These are phyloP conservation scores for Pleurotus eryngii DNA, from an alignment of 768 basidiomycete species.

Conservation along the genomic window DNA sequence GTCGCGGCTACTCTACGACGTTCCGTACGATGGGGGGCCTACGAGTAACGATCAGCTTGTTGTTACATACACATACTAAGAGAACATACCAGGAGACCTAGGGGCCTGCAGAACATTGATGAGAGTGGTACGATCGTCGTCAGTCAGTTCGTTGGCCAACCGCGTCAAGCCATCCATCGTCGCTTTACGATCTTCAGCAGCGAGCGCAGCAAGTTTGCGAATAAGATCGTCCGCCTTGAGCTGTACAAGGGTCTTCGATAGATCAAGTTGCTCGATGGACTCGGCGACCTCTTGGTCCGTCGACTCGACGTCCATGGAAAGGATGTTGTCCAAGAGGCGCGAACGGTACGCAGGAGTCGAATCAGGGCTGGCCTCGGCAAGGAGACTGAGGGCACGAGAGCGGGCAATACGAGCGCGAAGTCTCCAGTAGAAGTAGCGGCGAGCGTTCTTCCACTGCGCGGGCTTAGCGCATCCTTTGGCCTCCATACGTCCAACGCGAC, in stretches of 20 bases:
- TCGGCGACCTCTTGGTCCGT: conserved; percentile 58
- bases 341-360: conserved; percentile 65
- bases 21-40: conserved; percentile 40
- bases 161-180: conserved; percentile 71
- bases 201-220: conserved; percentile 60
- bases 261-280: conserved; percentile 68
- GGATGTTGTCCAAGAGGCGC: conserved; percentile 59
- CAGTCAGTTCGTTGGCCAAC: conserved; percentile 67
- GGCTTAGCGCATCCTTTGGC: conserved; percentile 93
- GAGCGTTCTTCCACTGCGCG: conserved; percentile 83
- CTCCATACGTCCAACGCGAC: conserved; percentile 94
- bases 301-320: conserved; percentile 48
- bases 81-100: conserved; percentile 55
- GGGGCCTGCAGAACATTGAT: conserved; percentile 56
- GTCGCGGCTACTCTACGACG: neutral
- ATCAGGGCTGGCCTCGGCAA: conserved; percentile 72
- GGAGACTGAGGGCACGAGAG: conserved; percentile 56
- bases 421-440: conserved; percentile 92
- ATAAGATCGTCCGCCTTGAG: conserved; percentile 69
- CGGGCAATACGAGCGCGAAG: conserved; percentile 78
- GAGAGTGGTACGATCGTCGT: conserved; percentile 67
- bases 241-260: conserved; percentile 57
- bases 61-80: neutral
- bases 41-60: conserved; percentile 8
- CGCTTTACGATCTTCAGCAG: conserved; percentile 74